A percentile compares a stretch with the other conserved stretches of the same genome.
Conservation (phyloP, 2,329 filamentous ascomycete genomes). For the Blastomyces gilchristii region DNA sequence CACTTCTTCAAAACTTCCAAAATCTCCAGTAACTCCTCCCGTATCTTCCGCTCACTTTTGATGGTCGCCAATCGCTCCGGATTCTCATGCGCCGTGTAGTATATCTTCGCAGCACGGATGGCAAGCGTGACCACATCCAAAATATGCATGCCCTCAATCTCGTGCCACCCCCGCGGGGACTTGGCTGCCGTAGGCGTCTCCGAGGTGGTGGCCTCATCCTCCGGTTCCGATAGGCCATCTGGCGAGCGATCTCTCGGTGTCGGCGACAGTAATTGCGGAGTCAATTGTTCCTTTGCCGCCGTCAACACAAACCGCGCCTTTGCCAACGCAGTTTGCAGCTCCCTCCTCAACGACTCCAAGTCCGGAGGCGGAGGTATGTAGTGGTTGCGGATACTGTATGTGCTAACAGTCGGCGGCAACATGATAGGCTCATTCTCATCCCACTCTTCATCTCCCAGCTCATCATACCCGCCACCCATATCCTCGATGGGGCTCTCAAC, state of each 20-base stretch:
- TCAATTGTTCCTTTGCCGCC: constrained; percentile 30
- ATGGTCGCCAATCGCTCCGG: constrained; percentile 77
- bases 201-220: constrained; percentile 31
- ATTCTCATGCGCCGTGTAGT: constrained; percentile 86
- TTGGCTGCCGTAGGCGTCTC: constrained; percentile 16
- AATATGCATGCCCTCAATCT: constrained; percentile 84
- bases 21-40: constrained; percentile 71
- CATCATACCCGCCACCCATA: constrained; percentile 21
- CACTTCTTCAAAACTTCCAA: constrained; percentile 88
- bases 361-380: constrained; percentile 76
- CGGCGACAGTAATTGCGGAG: constrained; percentile 22
- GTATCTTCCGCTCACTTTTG: constrained; percentile 75
- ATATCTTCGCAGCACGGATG: constrained; percentile 91
- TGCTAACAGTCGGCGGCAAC: constrained; percentile 94
- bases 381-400: constrained; percentile 78
- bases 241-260: constrained; percentile 18
- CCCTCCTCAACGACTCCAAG: constrained; percentile 62
- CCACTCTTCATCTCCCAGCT: constrained; percentile 39
- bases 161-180: constrained; percentile 58
- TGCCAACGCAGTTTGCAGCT: constrained; percentile 56
- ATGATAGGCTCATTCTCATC: constrained; percentile 59
- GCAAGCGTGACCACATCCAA: constrained; percentile 87
- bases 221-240: constrained; percentile 31
- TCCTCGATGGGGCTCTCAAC: constrained; percentile 44
- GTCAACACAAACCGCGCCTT: constrained; percentile 59